phyloP scores from a whole-genome alignment of 306 rosid genomes.

The Dalbergia cultrata region DNA sequence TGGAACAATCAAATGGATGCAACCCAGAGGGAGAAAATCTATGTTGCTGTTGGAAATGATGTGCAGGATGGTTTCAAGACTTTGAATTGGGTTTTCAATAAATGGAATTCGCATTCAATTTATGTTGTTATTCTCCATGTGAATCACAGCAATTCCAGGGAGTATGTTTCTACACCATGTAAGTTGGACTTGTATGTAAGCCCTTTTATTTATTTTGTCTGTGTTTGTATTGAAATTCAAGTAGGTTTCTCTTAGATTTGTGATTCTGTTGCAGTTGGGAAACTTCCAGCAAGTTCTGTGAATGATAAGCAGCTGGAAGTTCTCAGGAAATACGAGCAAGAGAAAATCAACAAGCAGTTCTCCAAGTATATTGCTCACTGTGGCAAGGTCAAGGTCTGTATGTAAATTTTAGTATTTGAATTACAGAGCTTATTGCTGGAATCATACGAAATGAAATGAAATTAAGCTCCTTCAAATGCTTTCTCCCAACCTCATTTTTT shows the following conservation, averaged over 20 bases:
- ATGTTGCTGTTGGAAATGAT: constrained; percentile 84
- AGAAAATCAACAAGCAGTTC: constrained; percentile 58
- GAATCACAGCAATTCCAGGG: constrained; percentile 48
- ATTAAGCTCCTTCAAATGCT: background rate
- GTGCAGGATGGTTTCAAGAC: constrained; percentile 72
- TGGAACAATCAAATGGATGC: constrained; percentile 53
- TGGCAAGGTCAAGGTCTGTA: constrained; percentile 62
- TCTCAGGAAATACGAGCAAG: constrained; percentile 62
- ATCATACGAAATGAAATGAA: constrained; percentile 3
- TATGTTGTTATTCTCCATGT: constrained; percentile 78
- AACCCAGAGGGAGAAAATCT: constrained; percentile 56
- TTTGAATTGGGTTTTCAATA: constrained; percentile 74
- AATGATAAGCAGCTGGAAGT: constrained; percentile 71
- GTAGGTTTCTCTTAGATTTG: constrained; percentile 40
- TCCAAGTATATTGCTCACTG: constrained; percentile 69
- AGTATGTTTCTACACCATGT: constrained; percentile 83
- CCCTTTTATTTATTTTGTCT: background rate
- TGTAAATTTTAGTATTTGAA: constrained; percentile 14
- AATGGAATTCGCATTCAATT: constrained; percentile 77
- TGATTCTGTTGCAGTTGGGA: constrained; percentile 72
- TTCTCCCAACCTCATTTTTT: background rate
- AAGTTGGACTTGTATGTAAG: constrained; percentile 36
- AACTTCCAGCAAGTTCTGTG: constrained; percentile 81
- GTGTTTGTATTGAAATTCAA: constrained; percentile 26
- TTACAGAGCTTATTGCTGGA: background rate